These are phyloP conservation scores for Mercurialis annua DNA, from an alignment of 345 rosid genomes.

Conservation along the genomic window DNA sequence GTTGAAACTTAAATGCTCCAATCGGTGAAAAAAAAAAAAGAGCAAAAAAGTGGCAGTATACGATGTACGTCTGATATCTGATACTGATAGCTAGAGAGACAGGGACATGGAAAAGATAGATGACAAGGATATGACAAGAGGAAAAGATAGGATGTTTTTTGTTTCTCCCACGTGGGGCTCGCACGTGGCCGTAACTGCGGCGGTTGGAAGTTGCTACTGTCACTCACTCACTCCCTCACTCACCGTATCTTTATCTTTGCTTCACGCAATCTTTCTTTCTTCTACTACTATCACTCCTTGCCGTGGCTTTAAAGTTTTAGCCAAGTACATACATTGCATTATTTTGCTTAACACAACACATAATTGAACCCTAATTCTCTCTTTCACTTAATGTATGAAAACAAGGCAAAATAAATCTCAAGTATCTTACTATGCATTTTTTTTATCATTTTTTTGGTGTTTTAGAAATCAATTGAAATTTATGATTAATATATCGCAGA, in stretches of 20 bases:
- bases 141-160: slow-evolving; percentile 29
- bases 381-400: not conserved
- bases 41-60: not conserved
- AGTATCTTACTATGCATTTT: too few relatives aligned
- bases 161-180: slow-evolving; percentile 34
- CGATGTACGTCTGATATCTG: not conserved
- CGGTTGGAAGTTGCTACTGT: slow-evolving; percentile 33
- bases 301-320: slow-evolving; percentile 42
- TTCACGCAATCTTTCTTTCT: slow-evolving; percentile 42
- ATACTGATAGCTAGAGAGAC: not conserved
- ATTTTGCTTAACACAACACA: too few relatives aligned
- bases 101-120: not conserved
- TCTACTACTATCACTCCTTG: slow-evolving; percentile 10
- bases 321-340: not conserved
- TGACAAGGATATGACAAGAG: slow-evolving; percentile 28
- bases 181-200: slow-evolving; percentile 34
- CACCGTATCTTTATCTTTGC: too few relatives aligned
- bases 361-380: not conserved
- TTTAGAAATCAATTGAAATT: too few relatives aligned
- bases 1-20: too few relatives aligned
- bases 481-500: too few relatives aligned
- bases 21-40: not conserved
- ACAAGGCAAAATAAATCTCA: not conserved
- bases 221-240: slow-evolving; percentile 37
- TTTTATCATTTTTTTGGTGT: too few relatives aligned